Evolutionary conservation across 2,329 filamentous ascomycete genomes (phyloP), one percentile per base, ranked within the genome.

Genomic region (Cyphellophora europaea): DNA sequence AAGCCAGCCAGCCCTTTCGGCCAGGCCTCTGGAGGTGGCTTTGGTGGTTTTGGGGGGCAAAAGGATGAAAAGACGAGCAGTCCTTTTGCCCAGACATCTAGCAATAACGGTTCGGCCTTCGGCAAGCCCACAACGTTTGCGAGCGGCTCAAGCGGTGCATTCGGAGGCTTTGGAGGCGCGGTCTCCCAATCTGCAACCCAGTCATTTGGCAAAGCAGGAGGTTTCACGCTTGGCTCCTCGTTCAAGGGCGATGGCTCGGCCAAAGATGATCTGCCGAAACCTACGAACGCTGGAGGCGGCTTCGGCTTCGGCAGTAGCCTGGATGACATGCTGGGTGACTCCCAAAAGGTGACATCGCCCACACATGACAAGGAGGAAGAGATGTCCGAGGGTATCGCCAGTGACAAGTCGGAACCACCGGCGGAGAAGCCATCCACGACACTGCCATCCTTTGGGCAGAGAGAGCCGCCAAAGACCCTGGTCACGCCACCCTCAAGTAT

Each of bases 221-320:
- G 50, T n/a, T 69, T 69, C 43, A 53, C 51, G 5, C 44, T 67
- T 14, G 59, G 58, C 2, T 63, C 65, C 15, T 56, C 57, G 8
- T 66, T 68, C 41, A 65, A 65, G 44, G 51, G 50, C 3, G 30
- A 67, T 38, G 56, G 52, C 6, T 56, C 54, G 11, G 55, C 59
- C 36, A 53, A 46, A 16, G 56, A 57, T 38, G 63, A 65, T 48
- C 49, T 45, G 3, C 51, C 55, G n/a, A 62, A 61, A 30, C 49
- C 59, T 32, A 45, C 36, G 50, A 52, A 11, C 45, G 50, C 32
- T 3, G 19, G 30, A 10, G 12, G 19, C 1, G 36, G 58, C 5
- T 61, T 66, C 27, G 57, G 59, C 4, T 55, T 66, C 30, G 58
- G 55, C 25, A 39, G 39, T 11, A 53, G 56, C 12, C 54, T 68